A percentile compares a stretch with the other conserved stretches of the same genome.
These are phyloP conservation scores for Penicillium capsulatum DNA, from an alignment of 2,329 filamentous ascomycete species.

Conservation along the genomic window DNA sequence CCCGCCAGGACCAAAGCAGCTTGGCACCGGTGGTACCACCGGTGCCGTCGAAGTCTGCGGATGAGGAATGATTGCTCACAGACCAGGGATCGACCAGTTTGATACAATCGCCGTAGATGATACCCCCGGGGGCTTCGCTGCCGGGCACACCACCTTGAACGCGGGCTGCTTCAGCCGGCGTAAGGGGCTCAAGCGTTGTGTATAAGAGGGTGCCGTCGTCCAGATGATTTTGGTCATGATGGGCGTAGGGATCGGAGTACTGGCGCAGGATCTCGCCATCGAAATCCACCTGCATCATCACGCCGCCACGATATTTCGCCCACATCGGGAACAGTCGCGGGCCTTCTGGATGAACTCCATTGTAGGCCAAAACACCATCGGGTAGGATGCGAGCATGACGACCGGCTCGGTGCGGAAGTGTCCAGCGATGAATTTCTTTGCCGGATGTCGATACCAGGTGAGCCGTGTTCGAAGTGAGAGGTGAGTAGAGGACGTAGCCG, in stretches of 20 bases:
- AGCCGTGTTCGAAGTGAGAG: slow-evolving; percentile 40
- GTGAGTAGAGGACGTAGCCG: slow-evolving; percentile 43
- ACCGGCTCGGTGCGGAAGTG: slow-evolving; percentile 40
- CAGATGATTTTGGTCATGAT: slow-evolving; percentile 47
- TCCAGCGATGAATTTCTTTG: slow-evolving; percentile 44
- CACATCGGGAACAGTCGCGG: slow-evolving; percentile 43
- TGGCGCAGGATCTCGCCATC: slow-evolving; percentile 39
- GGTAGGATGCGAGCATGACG: slow-evolving; percentile 45
- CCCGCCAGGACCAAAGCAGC: slow-evolving; percentile 44
- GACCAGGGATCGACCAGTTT: slow-evolving; percentile 38
- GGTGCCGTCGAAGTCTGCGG: slow-evolving; percentile 17
- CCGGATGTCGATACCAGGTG: slow-evolving; percentile 42
- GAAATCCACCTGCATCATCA: slow-evolving; percentile 43
- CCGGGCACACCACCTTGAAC: slow-evolving; percentile 43
- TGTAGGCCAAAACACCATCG: slow-evolving; percentile 45
- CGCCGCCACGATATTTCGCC: slow-evolving; percentile 46
- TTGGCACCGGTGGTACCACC: slow-evolving; percentile 28
- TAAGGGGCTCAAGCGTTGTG: slow-evolving; percentile 42
- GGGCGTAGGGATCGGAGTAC: slow-evolving; percentile 41
- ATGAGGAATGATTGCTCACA: slow-evolving; percentile 15
- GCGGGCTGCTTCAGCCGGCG: slow-evolving; percentile 31
- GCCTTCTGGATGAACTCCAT: slow-evolving; percentile 39
- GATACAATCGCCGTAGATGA: slow-evolving; percentile 41
- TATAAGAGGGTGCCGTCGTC: slow-evolving; percentile 44
- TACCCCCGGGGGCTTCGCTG: slow-evolving; percentile 28